Evolutionary conservation across 257 asterid genomes (phyloP), one percentile per base, ranked within the genome.

Genomic region (Linderniella brevidens): DNA sequence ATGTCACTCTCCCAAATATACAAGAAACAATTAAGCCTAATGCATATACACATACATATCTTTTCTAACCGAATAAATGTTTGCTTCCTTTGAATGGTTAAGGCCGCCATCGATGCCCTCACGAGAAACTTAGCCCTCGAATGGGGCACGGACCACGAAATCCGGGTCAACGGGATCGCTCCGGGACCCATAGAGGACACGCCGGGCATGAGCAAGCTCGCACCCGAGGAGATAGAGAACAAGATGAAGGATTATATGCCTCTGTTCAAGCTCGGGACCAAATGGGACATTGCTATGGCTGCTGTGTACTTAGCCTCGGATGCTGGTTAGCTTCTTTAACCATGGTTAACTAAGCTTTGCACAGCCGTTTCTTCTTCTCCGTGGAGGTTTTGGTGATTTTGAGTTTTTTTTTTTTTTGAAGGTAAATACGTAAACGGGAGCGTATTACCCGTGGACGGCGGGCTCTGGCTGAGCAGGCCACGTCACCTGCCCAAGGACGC

Each of bases 251-350:
- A 63, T 0, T 37, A 48, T 62, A 63, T 69, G 82, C 80, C 87
- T 45, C 75, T 76, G 5, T 73, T 60, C 62, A 71, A 59, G 65
- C 49, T 76, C 41, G 94, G 94, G 43, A 79, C 78, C 16, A 79
- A 76, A 54, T 79, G 92, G 86, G 94, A 82, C 66, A 67, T 79
- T 62, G 87, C 94, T 60, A 82, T 79, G 94, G 75, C 92, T 56
- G 84, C 94, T 60, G 56, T 82, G 39, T 82, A 68, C 69, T 75
- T 82, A 47, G 79, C 94, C 45, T 76, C 92, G 25, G 70, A 71
- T 54, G 87, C 94, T 19, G 92, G 93, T 82, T 57, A 25, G 32
- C 32, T 25, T n/a, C n/a, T n/a, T n/a, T n/a, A n/a, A n/a, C n/a
- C n/a, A n/a, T n/a, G n/a, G n/a, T n/a, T n/a, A n/a, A n/a, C n/a